Evolutionary conservation across 768 basidiomycete genomes (phyloP), one percentile per base, ranked within the genome.

Genomic region (Sporobolomyces phaffii): DNA sequence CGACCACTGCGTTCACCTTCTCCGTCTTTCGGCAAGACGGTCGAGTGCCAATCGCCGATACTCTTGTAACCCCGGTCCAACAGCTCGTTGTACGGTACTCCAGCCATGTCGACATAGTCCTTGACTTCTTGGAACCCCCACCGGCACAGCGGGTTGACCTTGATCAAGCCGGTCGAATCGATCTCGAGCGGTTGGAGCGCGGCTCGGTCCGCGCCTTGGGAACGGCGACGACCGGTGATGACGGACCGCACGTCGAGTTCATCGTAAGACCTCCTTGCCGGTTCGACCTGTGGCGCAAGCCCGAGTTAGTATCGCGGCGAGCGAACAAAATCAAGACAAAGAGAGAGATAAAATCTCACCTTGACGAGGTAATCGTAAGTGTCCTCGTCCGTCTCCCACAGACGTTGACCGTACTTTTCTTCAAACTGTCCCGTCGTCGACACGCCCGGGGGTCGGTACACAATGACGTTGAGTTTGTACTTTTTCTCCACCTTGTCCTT

Each of bases 1-100:
- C 96, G 80, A 1, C 94, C 94, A 2, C 87, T 86, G 29, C 96
- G 84, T 79, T 99, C 96, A 6, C 82, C 83, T 0, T 77, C 78
- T 11, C 73, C 71, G 11, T 74, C 68, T 38, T 77, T 73, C 14
- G 80, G 79, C 18, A 70, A 56, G n/a, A 77, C 78, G 0, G 96
- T 99, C 68, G 90, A 93, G 79, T 99, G 96, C 89, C 93, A 94
- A 78, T 99, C 96, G 5, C 96, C 96, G 69, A 99, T 85, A 75
- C 90, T 91, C 73, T 86, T 87, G 81, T 98, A 99, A 5, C 96
- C 96, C 76, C 91, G 85, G 65, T 85, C 85, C 44, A 99, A 83
- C 7, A 99, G 82, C 66, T 83, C 84, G 80, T 99, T 98, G 67
- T 85, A 84, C 3, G 93, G 93, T 1, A 97, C 92, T 49, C 84